Conservation (phyloP, 371 early-diverging fungal genomes). For the Funneliformis caledonium region DNA sequence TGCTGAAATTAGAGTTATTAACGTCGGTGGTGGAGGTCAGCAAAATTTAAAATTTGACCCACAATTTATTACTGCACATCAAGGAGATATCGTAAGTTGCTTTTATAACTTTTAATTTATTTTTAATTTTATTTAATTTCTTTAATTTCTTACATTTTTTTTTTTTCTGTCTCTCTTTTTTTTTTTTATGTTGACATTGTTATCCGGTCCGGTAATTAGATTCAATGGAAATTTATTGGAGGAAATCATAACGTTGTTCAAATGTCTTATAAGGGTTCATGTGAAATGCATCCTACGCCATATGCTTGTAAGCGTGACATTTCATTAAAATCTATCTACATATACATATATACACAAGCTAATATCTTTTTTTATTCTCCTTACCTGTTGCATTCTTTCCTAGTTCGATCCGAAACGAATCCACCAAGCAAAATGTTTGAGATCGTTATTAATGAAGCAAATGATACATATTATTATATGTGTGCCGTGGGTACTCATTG, state of each 20-base stretch:
- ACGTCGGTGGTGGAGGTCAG: background rate
- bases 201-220: background rate
- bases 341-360: too few relatives aligned
- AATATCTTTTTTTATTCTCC: background rate
- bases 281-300: background rate
- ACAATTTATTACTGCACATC: background rate
- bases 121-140: background rate
- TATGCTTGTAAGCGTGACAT: background rate
- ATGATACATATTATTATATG: background rate
- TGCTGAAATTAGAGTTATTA: too few relatives aligned
- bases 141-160: too few relatives aligned
- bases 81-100: background rate
- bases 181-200: background rate
- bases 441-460: background rate
- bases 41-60: background rate
- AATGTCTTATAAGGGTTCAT: background rate
- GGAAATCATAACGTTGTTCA: slow-evolving; percentile 1
- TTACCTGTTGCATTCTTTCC: background rate
- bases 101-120: too few relatives aligned
- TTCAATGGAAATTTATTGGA: background rate
- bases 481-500: background rate
- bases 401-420: background rate
- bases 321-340: background rate
- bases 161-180: too few relatives aligned
- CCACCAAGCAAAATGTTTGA: background rate